phyloP scores from a whole-genome alignment of 345 rosid genomes.

The Eucalyptus urophylla region DNA sequence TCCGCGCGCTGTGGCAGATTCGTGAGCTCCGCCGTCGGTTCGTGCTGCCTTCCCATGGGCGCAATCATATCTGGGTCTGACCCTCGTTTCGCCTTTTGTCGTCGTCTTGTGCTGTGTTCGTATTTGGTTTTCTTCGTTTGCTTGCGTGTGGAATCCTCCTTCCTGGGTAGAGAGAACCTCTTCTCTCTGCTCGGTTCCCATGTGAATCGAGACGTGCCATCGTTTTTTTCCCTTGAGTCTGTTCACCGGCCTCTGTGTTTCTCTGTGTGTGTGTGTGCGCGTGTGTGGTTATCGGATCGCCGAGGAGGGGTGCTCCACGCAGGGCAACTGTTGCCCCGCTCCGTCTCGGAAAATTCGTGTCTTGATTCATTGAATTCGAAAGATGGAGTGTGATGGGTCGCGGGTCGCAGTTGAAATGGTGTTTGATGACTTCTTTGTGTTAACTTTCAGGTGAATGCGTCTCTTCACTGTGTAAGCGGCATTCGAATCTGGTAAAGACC shows the following conservation, averaged over 20 bases:
- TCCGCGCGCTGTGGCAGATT: too few relatives aligned
- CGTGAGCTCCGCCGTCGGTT: too few relatives aligned
- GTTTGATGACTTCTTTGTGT: neutral
- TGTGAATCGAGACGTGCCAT: neutral
- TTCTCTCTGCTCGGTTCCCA: neutral
- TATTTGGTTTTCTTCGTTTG: neutral
- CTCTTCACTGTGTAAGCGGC: neutral
- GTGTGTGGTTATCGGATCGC: neutral
- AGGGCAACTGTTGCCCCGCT: neutral
- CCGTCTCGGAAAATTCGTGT: neutral
- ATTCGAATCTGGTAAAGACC: neutral
- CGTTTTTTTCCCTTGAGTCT: neutral
- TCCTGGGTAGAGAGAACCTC: neutral
- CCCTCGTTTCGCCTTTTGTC: neutral
- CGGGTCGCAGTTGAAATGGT: neutral
- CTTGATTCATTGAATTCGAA: neutral
- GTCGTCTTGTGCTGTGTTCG: neutral
- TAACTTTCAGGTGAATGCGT: neutral
- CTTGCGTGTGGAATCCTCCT: neutral
- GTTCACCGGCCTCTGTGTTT: neutral
- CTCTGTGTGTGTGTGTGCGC: fast-evolving
- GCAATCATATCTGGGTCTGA: neutral
- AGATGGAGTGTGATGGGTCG: neutral
- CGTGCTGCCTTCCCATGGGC: neutral
- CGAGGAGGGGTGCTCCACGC: neutral